Evolutionary conservation across 257 asterid genomes (phyloP).

Genomic region (Misopates orontium): DNA sequence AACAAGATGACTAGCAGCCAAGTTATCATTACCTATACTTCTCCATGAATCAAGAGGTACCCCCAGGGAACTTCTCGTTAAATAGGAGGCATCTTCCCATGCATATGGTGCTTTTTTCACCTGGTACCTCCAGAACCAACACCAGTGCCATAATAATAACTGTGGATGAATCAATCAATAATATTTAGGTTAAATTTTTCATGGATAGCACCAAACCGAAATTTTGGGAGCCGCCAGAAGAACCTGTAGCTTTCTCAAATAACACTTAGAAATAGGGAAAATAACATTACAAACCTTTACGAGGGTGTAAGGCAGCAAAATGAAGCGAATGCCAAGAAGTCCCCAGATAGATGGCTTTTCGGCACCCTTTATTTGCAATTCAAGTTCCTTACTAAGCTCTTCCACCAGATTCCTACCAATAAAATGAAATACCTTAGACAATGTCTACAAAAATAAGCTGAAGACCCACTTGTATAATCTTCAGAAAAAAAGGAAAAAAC

Average conservation of each 20-base stretch:
- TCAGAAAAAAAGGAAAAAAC: conserved; percentile 12
- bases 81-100: conserved; percentile 81
- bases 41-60: conserved; percentile 71
- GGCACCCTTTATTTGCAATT: conserved; percentile 87
- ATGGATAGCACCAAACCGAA: conserved; percentile 10
- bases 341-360: conserved; percentile 94
- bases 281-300: conserved; percentile 54
- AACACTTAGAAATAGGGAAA: neutral
- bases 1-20: conserved; percentile 13
- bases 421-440: conserved; percentile 15
- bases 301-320: conserved; percentile 83
- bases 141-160: conserved; percentile 73
- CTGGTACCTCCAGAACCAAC: conserved; percentile 89
- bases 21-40: conserved; percentile 49
- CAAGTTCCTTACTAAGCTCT: conserved; percentile 90
- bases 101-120: conserved; percentile 74
- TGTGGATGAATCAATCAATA: conserved; percentile 35
- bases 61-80: conserved; percentile 73
- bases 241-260: conserved; percentile 7
- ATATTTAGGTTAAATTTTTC: conserved; percentile 11
- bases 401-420: conserved; percentile 68
- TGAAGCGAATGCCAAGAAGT: conserved; percentile 69
- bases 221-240: conserved; percentile 8
- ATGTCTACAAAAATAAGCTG: conserved; percentile 16
- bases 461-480: conserved; percentile 12